Evolutionary conservation across 495 filamentous ascomycete genomes (phyloP).

Genomic region (Parathielavia hyrcaniae): DNA sequence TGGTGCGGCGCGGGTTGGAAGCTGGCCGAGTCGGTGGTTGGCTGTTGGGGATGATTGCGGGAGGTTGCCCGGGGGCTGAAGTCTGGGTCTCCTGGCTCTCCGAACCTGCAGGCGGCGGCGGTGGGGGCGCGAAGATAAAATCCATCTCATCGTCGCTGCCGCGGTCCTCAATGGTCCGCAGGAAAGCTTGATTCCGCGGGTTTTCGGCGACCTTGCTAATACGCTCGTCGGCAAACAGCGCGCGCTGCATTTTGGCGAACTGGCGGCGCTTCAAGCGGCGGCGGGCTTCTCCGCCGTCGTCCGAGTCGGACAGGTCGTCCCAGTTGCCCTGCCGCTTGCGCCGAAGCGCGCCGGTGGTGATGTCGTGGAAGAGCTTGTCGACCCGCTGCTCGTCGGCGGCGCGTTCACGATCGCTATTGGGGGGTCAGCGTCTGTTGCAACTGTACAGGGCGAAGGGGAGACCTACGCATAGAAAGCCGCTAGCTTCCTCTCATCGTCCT

Average conservation of each 20-base stretch:
- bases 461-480: conserved; percentile 87
- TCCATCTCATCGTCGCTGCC: conserved; percentile 73
- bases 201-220: conserved; percentile 85
- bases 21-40: conserved; percentile 33
- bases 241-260: conserved; percentile 86
- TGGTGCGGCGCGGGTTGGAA: conserved; percentile 57
- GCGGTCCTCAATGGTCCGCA: conserved; percentile 79
- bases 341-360: conserved; percentile 78
- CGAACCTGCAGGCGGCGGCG: conserved; percentile 26
- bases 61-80: conserved; percentile 16
- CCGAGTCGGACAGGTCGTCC: conserved; percentile 78
- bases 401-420: conserved; percentile 59
- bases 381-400: conserved; percentile 74
- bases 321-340: conserved; percentile 68
- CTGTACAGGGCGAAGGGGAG: not conserved
- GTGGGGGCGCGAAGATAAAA: conserved; percentile 54
- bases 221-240: conserved; percentile 82
- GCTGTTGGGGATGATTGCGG: conserved; percentile 39
- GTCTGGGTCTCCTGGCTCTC: conserved; percentile 40
- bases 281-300: conserved; percentile 72
- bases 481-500: conserved; percentile 68
- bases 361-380: conserved; percentile 82
- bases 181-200: conserved; percentile 83
- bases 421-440: conserved; percentile 9
- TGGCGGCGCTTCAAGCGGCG: conserved; percentile 77